A percentile compares a stretch with the other conserved stretches of the same genome.
Conservation (phyloP, 257 asterid genomes). For the Asclepias syriaca region DNA sequence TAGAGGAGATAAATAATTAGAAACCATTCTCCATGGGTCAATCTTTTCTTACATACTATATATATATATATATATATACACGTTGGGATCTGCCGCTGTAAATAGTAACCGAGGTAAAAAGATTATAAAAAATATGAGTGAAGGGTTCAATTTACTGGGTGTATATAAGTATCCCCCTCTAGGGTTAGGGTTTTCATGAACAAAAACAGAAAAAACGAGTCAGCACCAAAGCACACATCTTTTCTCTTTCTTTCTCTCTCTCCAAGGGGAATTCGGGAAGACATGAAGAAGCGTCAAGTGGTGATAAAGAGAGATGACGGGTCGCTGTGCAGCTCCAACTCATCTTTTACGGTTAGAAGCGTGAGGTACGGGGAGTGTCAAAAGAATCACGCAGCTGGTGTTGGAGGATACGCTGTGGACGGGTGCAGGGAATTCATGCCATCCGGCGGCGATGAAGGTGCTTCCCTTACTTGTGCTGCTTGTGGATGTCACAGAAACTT, state of each 20-base stretch:
- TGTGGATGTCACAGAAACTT: conserved; percentile 89
- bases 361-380: conserved; percentile 79
- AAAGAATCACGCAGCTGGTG: conserved; percentile 80
- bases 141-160: background rate
- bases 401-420: conserved; percentile 86
- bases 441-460: conserved; percentile 38
- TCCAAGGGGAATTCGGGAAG: background rate
- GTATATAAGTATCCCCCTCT: conserved; percentile 39
- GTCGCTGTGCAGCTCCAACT: conserved; percentile 16
- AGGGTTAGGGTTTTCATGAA: conserved; percentile 24
- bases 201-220: background rate
- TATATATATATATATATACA: too few species aligned
- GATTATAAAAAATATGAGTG: background rate
- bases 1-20: background rate
- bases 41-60: background rate
- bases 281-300: conserved; percentile 21
- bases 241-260: background rate
- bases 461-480: conserved; percentile 77
- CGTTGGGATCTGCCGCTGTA: background rate
- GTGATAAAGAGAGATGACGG: conserved; percentile 7
- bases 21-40: background rate
- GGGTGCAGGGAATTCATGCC: conserved; percentile 96
- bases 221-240: background rate
- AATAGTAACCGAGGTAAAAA: background rate
- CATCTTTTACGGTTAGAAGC: conserved; percentile 58